Evolutionary conservation across 208 protist species (phyloP), one percentile per base, ranked within the genome.

Genomic region (Phytomonas sp.): DNA sequence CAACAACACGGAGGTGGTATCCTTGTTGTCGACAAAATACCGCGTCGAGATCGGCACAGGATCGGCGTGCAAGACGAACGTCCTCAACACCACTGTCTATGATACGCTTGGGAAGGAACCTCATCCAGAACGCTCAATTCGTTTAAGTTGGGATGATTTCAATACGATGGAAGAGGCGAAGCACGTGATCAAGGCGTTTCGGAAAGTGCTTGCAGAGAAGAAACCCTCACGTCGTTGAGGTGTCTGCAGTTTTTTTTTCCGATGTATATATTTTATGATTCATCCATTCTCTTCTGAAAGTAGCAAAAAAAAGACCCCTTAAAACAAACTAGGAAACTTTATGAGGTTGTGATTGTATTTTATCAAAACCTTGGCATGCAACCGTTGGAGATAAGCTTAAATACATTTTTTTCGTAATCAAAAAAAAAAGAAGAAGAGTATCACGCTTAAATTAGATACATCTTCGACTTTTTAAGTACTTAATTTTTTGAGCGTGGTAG

Each of bases 21-120:
- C 87, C 31, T 66, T 67, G 59, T 80, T 93, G 15, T 93, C 87
- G 60, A 85, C 77, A 23, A 73, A 80, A 71, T 87, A 89, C 63
- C 71, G 83, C 36, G 87, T 93, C 9, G 84, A 93, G 70, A 90
- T 93, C 60, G 87, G 87, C 62, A 93, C 87, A 4, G 87, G 87
- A 28, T 93, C 87, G 23, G 87, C 87, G 53, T 93, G 87, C 73
- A 89, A 93, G 68, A 89, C 87, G 34, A 77, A 79, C 33, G 71
- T 84, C 66, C 74, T 80, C 32, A 90, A 93, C 73, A 88, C 76
- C 20, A 88, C 84, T 20, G 82, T 93, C 43, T 93, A 93, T 74
- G 87, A 93, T 62, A 93, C 87, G 15, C 83, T 93, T 0, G 81
- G 84, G 51, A 93, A 88, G 73, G 66, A 36, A 34, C 74, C 84